These are phyloP conservation scores for Pezicula rhizophila DNA, from an alignment of 2,329 filamentous ascomycete genomes.

Conservation along the genomic window DNA sequence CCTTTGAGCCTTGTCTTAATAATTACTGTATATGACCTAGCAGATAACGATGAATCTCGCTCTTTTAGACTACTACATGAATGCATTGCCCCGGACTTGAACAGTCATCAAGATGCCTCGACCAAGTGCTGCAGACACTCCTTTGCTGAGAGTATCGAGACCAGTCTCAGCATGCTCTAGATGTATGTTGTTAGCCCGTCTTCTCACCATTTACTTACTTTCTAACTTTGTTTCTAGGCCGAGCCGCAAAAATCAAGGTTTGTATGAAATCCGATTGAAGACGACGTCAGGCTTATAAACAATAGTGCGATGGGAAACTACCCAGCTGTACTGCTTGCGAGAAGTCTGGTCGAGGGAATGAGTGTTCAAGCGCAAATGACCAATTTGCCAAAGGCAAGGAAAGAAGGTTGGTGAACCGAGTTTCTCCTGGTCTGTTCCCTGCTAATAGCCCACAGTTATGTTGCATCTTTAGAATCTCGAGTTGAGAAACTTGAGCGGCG, in stretches of 20 bases:
- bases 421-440: not conserved
- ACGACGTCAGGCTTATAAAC: constrained; percentile 12
- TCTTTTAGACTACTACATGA: too few relatives aligned
- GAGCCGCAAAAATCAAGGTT: constrained; percentile 88
- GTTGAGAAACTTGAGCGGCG: constrained; percentile 82
- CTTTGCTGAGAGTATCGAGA: constrained; percentile 65
- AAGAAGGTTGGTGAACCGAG: constrained; percentile 54
- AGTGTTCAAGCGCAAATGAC: constrained; percentile 91
- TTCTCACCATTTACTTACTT: not conserved
- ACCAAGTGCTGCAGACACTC: constrained; percentile 32
- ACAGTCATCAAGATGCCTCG: constrained; percentile 13
- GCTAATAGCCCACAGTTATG: constrained; percentile 55
- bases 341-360: constrained; percentile 76
- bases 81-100: not conserved
- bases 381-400: constrained; percentile 95
- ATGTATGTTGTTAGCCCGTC: constrained; percentile 46
- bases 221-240: constrained; percentile 39
- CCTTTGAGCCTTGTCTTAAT: too few relatives aligned
- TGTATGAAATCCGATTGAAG: constrained; percentile 4
- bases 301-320: constrained; percentile 84
- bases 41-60: too few relatives aligned
- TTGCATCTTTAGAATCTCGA: constrained; percentile 86
- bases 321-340: constrained; percentile 94
- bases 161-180: constrained; percentile 75
- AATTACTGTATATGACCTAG: too few relatives aligned